Evolutionary conservation across 768 basidiomycete species (phyloP).

Genomic region (Goffeauzyma gilvescens): DNA sequence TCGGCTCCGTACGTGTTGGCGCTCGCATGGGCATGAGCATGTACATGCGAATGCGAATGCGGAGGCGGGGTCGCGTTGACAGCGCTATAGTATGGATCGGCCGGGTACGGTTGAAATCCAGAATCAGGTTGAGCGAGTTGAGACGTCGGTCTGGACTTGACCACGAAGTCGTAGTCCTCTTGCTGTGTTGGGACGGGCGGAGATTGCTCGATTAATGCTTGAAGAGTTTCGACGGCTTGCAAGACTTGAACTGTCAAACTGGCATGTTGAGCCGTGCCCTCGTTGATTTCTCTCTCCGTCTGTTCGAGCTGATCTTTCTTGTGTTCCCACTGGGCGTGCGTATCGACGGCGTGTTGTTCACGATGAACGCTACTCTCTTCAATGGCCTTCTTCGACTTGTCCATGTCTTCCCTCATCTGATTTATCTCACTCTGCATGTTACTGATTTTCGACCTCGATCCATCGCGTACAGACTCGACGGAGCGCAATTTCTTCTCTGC

Average conservation of each 20-base stretch:
- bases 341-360: slow-evolving; percentile 39
- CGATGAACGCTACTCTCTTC: slow-evolving; percentile 39
- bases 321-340: slow-evolving; percentile 41
- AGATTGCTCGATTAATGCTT: slow-evolving; percentile 46
- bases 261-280: slow-evolving; percentile 36
- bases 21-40: too few species aligned
- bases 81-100: background rate
- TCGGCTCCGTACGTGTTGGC: too few species aligned
- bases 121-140: background rate
- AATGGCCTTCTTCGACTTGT: slow-evolving; percentile 44
- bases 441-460: slow-evolving; percentile 18
- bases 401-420: slow-evolving; percentile 26
- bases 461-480: slow-evolving; percentile 48
- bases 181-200: too few species aligned
- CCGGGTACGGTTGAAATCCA: background rate
- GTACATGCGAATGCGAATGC: background rate
- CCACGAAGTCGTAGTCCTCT: slow-evolving; percentile 42
- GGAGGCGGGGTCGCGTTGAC: background rate
- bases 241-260: slow-evolving; percentile 45
- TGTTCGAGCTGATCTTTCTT: slow-evolving; percentile 42
- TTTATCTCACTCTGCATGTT: slow-evolving; percentile 23
- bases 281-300: slow-evolving; percentile 35
- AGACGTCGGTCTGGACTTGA: slow-evolving; percentile 28
- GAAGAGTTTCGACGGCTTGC: slow-evolving; percentile 47
- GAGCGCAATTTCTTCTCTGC: slow-evolving; percentile 70